Base-by-base conservation (phyloP, 345 rosid genomes). In the Euphorbia tirucalli region DNA sequence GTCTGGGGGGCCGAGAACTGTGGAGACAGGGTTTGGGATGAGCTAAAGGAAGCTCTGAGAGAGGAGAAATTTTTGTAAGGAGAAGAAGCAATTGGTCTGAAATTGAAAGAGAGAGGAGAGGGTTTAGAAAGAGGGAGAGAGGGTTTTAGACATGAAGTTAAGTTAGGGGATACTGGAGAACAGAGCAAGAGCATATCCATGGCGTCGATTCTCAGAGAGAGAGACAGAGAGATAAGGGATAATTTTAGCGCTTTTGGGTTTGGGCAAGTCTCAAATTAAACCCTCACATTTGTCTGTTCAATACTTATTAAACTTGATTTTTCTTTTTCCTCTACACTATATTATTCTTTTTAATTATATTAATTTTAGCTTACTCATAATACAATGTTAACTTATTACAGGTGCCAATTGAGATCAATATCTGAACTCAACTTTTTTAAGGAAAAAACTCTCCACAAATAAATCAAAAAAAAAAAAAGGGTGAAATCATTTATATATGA, bases 1-100 rank as follows among this genome's bases (percentile, higher is more conserved):
- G 80, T 81, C 88, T 91, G 96, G 3, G 89, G 77, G 4, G 79
- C 48, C 7, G 87, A 66, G 54, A 61, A 43, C 10, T 65, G 66
- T 46, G 73, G 67, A 15, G 84, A 60, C 63, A 64, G 69, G 79
- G 87, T 76, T 44, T 71, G 76, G 15, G 89, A 63, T 60, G 76
- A 70, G 25, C 3, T 67, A 19, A 48, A 70, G 9, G 72, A 22
- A 59, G 85, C 58, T 50, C 80, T 86, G 52, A 81, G 75, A 18
- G 83, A 69, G 25, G 74, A 66, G 72, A 77, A 39, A 46, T 55
- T 73, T 81, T 60, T 37, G 61, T 31, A 75, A 43, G 69, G 83
- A 41, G 71, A 80, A 30, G 65, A 66, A 30, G 65, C 58, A 9
- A 52, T 5, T 10, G 52, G 65, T 57, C 72, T 0, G 73, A 55